Evolutionary conservation across 768 basidiomycete genomes (phyloP).

Genomic region (Pleurotus tuoliensis): DNA sequence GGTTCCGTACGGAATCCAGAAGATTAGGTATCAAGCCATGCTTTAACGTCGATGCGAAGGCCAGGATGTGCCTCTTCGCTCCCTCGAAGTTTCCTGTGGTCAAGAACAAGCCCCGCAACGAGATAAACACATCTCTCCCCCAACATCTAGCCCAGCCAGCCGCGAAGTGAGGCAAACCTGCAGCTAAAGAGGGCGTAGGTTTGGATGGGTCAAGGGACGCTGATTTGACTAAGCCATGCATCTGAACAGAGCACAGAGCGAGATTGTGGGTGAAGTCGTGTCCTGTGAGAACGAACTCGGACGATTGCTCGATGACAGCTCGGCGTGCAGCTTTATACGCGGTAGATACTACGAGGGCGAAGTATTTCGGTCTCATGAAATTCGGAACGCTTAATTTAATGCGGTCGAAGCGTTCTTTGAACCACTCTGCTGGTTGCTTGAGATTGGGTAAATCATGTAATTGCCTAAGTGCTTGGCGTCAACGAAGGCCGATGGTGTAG

Average conservation of each 20-base stretch:
- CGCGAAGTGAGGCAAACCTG: constrained; percentile 93
- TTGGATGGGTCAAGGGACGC: constrained; percentile 80
- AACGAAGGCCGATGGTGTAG: neutral
- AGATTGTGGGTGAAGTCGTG: constrained; percentile 89
- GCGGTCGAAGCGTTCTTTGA: constrained; percentile 82
- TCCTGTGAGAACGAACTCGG: constrained; percentile 82
- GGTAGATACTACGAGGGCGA: constrained; percentile 84
- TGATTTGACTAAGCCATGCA: constrained; percentile 88
- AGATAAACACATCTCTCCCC: constrained; percentile 95
- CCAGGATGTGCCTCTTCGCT: constrained; percentile 86
- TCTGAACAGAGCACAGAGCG: constrained; percentile 80
- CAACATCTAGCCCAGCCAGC: constrained; percentile 94
- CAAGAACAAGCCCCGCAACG: constrained; percentile 87
- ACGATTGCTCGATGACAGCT: constrained; percentile 80
- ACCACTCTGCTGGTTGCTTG: constrained; percentile 71
- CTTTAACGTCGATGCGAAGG: constrained; percentile 90
- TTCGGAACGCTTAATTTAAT: constrained; percentile 72
- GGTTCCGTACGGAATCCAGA: constrained; percentile 82
- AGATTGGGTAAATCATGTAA: constrained; percentile 63
- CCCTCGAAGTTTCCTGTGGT: constrained; percentile 87
- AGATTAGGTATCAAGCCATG: constrained; percentile 97
- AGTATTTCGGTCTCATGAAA: constrained; percentile 94
- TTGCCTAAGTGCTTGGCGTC: constrained; percentile 41
- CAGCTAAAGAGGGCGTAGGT: constrained; percentile 80
- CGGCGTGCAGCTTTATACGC: constrained; percentile 91